Base-by-base conservation (phyloP, 1,284 basidiomycete genomes). In the Phlebopus sp. region DNA sequence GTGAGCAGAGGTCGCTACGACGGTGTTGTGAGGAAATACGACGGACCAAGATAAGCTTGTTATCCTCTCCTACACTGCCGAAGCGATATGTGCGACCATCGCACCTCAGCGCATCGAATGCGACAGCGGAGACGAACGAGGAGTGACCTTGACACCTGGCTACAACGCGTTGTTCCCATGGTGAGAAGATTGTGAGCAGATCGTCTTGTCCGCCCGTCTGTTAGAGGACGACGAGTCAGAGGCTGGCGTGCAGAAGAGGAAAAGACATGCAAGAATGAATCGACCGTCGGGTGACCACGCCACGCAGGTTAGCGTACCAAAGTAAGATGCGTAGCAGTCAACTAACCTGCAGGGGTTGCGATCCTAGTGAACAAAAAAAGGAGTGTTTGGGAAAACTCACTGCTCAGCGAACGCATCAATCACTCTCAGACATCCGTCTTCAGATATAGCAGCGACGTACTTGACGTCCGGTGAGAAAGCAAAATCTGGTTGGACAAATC, bases 141-240 rank as follows among this genome's bases (percentile, higher is more conserved):
- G 92, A 89, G 64, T 99, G 96, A 0, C 96, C 97, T 68, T 97
- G 94, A 70, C 95, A 97, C 42, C 95, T 79, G 3, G 96, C 96
- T n/a, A 99, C 83, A 11, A 98, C 84, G 8, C 92, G 81, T 59
- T 90, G 86, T 62, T 97, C 94, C 77, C 86, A 88, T 1, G 92
- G 90, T 0, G 93, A 92, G 63, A 92, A 91, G 52, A 97, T 89
- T 1, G 94, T 96, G 41, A 97, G 75, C 10, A 99, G 77, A 62
- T 99, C 96, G 63, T 99, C 96, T 74, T 98, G 84, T 0, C 89
- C 88, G n/a, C 88, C 89, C 0, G 84, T 84, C 82, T 85, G 53
- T 9, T 14, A 37, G 30, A 3, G 42, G n/a, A 38, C 21, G 17
- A 35, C 19, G 32, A 25, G 46, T 46, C 37, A 52, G 37, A 47